These are phyloP conservation scores for Aureobasidium lini DNA, from an alignment of 2,329 filamentous ascomycete genomes.

Conservation along the genomic window DNA sequence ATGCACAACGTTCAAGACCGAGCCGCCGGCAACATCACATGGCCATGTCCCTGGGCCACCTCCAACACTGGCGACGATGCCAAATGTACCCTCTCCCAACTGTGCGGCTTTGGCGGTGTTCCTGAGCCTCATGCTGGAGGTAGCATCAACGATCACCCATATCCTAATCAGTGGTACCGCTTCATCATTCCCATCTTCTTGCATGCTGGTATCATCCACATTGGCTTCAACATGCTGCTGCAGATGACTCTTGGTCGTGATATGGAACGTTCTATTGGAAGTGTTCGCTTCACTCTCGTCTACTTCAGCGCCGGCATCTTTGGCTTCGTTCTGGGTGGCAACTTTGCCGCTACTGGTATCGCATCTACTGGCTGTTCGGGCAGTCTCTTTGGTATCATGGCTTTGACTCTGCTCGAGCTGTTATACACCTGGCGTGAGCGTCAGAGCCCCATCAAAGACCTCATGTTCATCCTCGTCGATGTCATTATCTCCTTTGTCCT, in stretches of 20 bases:
- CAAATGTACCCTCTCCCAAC: conserved; percentile 65
- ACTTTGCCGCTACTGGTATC: conserved; percentile 76
- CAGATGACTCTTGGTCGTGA: conserved; percentile 86
- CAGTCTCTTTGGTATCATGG: conserved; percentile 83
- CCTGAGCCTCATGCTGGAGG: conserved; percentile 52
- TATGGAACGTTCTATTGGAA: conserved; percentile 85
- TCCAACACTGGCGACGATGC: conserved; percentile 53
- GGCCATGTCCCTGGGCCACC: conserved; percentile 69
- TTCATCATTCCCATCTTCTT: conserved; percentile 96
- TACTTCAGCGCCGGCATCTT: conserved; percentile 92
- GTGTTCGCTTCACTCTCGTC: conserved; percentile 78
- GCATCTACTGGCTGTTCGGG: conserved; percentile 83
- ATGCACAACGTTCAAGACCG: conserved; percentile 48
- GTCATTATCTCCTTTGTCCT: conserved; percentile 86
- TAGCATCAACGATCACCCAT: conserved; percentile 48
- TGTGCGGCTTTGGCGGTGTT: conserved; percentile 78
- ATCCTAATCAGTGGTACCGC: conserved; percentile 91
- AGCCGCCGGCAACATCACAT: conserved; percentile 47
- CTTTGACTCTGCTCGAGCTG: conserved; percentile 78
- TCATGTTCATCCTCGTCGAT: conserved; percentile 81
- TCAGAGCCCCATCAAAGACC: conserved; percentile 66
- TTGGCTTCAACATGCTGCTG: conserved; percentile 88
- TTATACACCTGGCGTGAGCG: conserved; percentile 88
- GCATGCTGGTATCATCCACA: conserved; percentile 88
- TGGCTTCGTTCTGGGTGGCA: conserved; percentile 89